phyloP scores from a whole-genome alignment of 2,329 filamentous ascomycete species.

The Phaeoacremonium minimum region DNA sequence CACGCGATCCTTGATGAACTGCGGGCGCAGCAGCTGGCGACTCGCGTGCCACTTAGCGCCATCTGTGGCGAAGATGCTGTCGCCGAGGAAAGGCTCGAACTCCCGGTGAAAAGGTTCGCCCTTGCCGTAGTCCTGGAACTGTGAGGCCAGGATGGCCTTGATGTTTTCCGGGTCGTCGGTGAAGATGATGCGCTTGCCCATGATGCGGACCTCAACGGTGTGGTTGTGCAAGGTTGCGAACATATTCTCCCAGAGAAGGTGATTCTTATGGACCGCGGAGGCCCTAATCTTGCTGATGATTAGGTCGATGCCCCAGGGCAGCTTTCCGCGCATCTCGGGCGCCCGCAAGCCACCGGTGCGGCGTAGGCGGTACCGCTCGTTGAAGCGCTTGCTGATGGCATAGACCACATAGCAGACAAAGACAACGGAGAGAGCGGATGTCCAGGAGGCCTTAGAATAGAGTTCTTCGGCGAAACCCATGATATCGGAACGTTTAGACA shows the following conservation, averaged over 20 bases:
- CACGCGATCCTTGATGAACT: conserved; percentile 82
- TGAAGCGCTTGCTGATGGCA: too few species aligned
- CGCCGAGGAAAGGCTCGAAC: conserved; percentile 72
- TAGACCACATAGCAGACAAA: too few species aligned
- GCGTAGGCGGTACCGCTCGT: too few species aligned
- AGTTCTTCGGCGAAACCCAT: too few species aligned
- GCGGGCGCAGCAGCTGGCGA: conserved; percentile 75
- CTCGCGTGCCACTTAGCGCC: conserved; percentile 74
- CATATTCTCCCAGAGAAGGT: conserved; percentile 67
- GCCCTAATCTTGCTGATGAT: conserved; percentile 50
- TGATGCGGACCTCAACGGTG: conserved; percentile 56
- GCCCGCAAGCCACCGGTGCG: conserved; percentile 42
- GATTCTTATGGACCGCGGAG: conserved; percentile 48
- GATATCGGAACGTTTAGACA: too few species aligned
- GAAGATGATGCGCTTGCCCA: conserved; percentile 60
- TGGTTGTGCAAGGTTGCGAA: conserved; percentile 42
- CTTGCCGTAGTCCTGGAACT: conserved; percentile 84
- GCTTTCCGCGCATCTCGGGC: conserved; percentile 23
- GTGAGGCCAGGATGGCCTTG: conserved; percentile 83
- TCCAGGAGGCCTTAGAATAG: too few species aligned
- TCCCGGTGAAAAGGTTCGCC: conserved; percentile 69
- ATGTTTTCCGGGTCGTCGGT: conserved; percentile 86
- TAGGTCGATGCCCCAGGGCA: conserved; percentile 62
- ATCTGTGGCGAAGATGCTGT: conserved; percentile 78
- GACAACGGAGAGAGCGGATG: too few species aligned